Base-by-base conservation (phyloP, 306 rosid genomes). In the Luffa acutangula region DNA sequence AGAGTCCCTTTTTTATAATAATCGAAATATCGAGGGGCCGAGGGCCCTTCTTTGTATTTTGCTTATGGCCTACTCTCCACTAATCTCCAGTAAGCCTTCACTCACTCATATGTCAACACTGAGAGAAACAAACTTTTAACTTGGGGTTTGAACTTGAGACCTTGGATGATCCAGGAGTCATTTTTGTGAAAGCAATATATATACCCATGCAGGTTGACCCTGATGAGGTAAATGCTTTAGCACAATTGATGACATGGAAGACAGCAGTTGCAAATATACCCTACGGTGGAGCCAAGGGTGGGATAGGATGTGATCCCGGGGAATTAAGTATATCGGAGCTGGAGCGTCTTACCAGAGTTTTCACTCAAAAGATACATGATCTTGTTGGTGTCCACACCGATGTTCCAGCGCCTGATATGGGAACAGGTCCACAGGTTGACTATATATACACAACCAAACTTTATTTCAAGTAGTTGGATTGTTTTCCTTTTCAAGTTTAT, bases 341-440 rank as follows among this genome's bases (percentile, higher is more conserved):
- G 62, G 98, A 94, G 75, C 83, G 97, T 52, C 95, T 94, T 9
- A 94, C 98, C 7, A 83, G 98, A 83, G 93, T 92, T 65, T 94
- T 94, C 83, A 94, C 97, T n/a, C 98, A 94, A 71, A 94, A 94
- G 87, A 91, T 94, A 74, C 98, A 94, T 79, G 98, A 94, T 83
- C 84, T 94, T 41, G 86, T 94, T 14, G 97, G 98, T 57, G 85
- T 83, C 36, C 97, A 91, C 83, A 91, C 90, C 2, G 98, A 94
- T 84, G 97, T 94, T 41, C 98, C 98, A 0, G 98, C 98, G 52
- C 98, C 98, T 6, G 98, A 94, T 80, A 94, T 94, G 98, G 98
- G 98, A 65, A 94, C 98, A 4, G 96, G 97, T 77, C 92, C 98
- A 52, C 98, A 93, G 98, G 98, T 93, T 63, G 41, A 72, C 18